Conservation (phyloP, 306 rosid genomes). For the Vigna angularis region DNA sequence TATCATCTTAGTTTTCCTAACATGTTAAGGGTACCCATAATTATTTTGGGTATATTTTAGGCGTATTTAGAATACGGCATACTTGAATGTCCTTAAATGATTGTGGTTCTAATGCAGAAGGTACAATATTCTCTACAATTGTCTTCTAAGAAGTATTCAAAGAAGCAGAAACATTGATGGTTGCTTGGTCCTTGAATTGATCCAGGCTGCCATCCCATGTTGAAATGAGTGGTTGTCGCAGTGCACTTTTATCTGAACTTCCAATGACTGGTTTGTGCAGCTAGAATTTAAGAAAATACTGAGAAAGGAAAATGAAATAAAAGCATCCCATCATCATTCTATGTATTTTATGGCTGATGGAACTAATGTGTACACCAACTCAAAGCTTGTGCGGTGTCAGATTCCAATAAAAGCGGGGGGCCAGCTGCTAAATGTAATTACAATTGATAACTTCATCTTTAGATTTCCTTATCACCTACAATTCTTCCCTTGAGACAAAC, state of each 20-base stretch:
- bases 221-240: conserved; percentile 10
- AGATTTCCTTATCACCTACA: conserved; percentile 80
- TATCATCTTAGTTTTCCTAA: not conserved
- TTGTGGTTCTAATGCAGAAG: conserved; percentile 79
- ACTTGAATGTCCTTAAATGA: conserved; percentile 43
- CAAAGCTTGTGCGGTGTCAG: conserved; percentile 48
- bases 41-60: conserved; percentile 50
- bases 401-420: conserved; percentile 86
- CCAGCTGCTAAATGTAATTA: conserved; percentile 72
- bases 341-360: not conserved
- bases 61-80: conserved; percentile 70
- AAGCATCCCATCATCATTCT: not conserved
- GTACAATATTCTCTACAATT: conserved; percentile 46
- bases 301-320: not conserved
- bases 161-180: not conserved
- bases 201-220: conserved; percentile 16
- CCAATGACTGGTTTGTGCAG: not conserved
- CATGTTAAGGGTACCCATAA: conserved; percentile 1
- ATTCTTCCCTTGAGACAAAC: conserved; percentile 56
- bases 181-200: not conserved
- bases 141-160: not conserved
- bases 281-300: conserved; percentile 1
- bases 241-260: conserved; percentile 10
- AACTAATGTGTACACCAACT: too few relatives aligned
- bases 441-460: conserved; percentile 88